Evolutionary conservation across 495 filamentous ascomycete species (phyloP), one percentile per base, ranked within the genome.

Genomic region (Penicillium tannophilum): DNA sequence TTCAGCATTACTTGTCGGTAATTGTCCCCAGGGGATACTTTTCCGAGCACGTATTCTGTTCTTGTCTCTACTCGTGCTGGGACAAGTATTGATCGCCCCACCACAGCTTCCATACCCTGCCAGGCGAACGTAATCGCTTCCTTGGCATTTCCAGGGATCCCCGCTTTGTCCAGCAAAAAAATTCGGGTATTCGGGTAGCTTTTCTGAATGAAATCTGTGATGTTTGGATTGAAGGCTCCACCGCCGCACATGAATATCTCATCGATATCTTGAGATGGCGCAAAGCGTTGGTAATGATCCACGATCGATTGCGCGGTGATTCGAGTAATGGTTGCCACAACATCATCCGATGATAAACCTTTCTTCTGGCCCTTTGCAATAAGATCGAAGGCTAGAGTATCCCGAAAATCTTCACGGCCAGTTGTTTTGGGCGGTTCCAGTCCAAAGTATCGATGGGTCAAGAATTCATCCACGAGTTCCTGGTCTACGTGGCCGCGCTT

Each of bases 191-290:
- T 65, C 7, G 78, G 79, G 60, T 79, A 80, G 48, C 76, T 64
- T 51, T 72, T 49, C 61, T 84, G 75, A 51, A 86, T 78, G 56
- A 76, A 81, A 7, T 67, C 67, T 11, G 72, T 72, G 60, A 84
- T 85, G 54, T 84, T 85, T 3, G 81, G 83, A 64, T 85, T 84
- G 50, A 76, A 76, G 0, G 81, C 82, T n/a, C 82, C 83, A 16
- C 82, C 83, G 16, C 82, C 82, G 68, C 81, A 84, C 78, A 86
- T 82, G 69, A 79, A 86, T 41, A 84, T 78, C 68, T 86, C 82
- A 2, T 70, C 72, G 48, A 79, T 75, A 55, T 79, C 74, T 16
- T 80, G 65, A 26, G 69, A 68, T 8, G 80, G 81, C 16, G 76
- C 74, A 60, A 78, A 85, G 31, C 76, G 75, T 12, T 70, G 68